Evolutionary conservation across 2,329 filamentous ascomycete genomes (phyloP), one percentile per base, ranked within the genome.

Genomic region (Fusarium anguioides): DNA sequence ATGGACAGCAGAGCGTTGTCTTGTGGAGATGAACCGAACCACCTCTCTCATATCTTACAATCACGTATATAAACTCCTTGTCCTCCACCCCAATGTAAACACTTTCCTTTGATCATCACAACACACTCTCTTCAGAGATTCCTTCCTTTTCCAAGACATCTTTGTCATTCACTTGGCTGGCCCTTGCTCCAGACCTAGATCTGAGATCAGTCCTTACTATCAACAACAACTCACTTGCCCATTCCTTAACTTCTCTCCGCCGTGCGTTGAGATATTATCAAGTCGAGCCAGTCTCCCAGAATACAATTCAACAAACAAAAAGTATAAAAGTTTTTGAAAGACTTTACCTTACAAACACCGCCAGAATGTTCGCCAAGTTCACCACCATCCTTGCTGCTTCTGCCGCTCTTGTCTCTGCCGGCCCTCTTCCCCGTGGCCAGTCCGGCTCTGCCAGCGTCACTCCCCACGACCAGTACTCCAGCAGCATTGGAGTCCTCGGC

Each of bases 401-500:
- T 54, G 75, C 74, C 48, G 59, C 74, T 46, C 54, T 72, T 41
- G 75, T 74, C 63, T 72, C 71, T 48, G 75, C 75, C 55, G 64
- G 69, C 57, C 69, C 72, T 56, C 36, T 72, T 57, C 59, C 70
- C 55, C 67, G 74, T 41, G 70, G 64, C 60, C 33, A 69, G 27
- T 69, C 71, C 40, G 75, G 75, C 64, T 71, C 73, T 55, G 75
- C 73, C 62, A 74, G 72, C 66, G 77, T 82, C 59, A 88, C 86
- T 7, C 86, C 86, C 29, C 86, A 89, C 73, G 83, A 83, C 64
- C 76, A 79, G 69, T 89, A 82, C 79, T 85, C 83, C 3, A 86
- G 84, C 17, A 86, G 84, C 6, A 76, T 87, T 61, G 86, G 86
- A 44, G 86, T 87, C 6, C 76, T 87, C 8, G 86, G 86, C 48